Percentiles rank a stretch among this genome's conserved stretches.
Evolutionary conservation across 2,329 filamentous ascomycete genomes (phyloP).

Genomic region (Elsinoe fawcettii): DNA sequence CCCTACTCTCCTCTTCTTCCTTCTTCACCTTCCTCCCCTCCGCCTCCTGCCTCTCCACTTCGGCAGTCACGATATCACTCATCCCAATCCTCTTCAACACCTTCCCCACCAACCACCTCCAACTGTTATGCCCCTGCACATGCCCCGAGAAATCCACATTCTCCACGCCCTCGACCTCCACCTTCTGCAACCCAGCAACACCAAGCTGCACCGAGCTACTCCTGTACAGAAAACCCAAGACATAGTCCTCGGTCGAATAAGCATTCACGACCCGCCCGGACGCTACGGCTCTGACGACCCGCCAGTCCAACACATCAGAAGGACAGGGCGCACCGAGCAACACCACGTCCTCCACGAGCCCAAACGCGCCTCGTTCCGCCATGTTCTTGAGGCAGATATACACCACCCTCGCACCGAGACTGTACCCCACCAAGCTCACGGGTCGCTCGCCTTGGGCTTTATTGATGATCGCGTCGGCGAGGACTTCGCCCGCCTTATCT

Average conservation of each 20-base stretch:
- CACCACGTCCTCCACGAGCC: slow-evolving; percentile 73
- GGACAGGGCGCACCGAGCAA: slow-evolving; percentile 76
- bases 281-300: slow-evolving; percentile 67
- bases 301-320: slow-evolving; percentile 65
- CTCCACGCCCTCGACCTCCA: slow-evolving; percentile 60
- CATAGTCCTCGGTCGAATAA: slow-evolving; percentile 74
- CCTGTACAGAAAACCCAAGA: slow-evolving; percentile 80
- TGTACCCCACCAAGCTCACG: slow-evolving; percentile 35
- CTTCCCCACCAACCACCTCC: slow-evolving; percentile 43
- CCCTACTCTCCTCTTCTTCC: slow-evolving; percentile 35
- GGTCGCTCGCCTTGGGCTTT: slow-evolving; percentile 36
- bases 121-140: slow-evolving; percentile 44
- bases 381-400: slow-evolving; percentile 72
- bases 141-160: slow-evolving; percentile 47
- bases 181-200: slow-evolving; percentile 71
- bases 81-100: slow-evolving; percentile 48
- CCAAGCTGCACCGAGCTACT: slow-evolving; percentile 75
- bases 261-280: slow-evolving; percentile 79
- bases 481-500: slow-evolving; percentile 33
- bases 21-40: slow-evolving; percentile 32
- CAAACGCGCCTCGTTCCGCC: slow-evolving; percentile 71
- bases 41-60: slow-evolving; percentile 34
- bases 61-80: slow-evolving; percentile 42
- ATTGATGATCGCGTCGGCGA: slow-evolving; percentile 36
- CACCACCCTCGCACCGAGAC: slow-evolving; percentile 50